phyloP scores from a whole-genome alignment of 2,329 filamentous ascomycete species.

The Fusarium lyarnte region DNA sequence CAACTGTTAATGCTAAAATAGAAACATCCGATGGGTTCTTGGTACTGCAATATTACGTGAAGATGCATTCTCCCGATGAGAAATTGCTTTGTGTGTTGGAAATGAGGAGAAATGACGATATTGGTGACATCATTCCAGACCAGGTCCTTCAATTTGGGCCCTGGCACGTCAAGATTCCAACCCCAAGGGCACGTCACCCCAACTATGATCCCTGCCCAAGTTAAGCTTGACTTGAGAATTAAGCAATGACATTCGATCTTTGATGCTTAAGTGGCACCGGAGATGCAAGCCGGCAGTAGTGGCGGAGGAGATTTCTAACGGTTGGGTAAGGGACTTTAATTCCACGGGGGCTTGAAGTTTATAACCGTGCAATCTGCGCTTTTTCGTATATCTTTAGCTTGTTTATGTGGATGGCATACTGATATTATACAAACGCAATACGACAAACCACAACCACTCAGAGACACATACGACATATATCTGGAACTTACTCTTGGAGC shows the following conservation, averaged over 20 bases:
- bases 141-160: conserved; percentile 1
- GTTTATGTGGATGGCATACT: background rate
- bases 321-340: background rate
- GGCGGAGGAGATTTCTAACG: background rate
- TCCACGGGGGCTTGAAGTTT: background rate
- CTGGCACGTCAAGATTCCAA: conserved; percentile 10
- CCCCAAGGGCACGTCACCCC: conserved; percentile 13
- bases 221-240: conserved; percentile 11
- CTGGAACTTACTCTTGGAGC: background rate
- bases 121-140: conserved; percentile 39
- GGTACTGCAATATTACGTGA: conserved; percentile 13
- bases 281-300: conserved; percentile 2
- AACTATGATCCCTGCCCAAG: conserved; percentile 12
- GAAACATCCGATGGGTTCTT: background rate
- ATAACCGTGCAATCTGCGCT: conserved; percentile 7
- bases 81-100: conserved; percentile 4
- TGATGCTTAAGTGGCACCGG: conserved; percentile 5
- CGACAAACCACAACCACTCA: background rate
- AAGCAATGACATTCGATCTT: conserved; percentile 1
- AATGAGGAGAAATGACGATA: conserved; percentile 26
- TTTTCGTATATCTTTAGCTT: background rate
- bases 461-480: conserved; percentile 1
- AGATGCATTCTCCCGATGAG: background rate
- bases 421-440: background rate
- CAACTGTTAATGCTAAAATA: background rate